phyloP scores from a whole-genome alignment of 2,329 filamentous ascomycete species.

The Diaporthe ilicicola region DNA sequence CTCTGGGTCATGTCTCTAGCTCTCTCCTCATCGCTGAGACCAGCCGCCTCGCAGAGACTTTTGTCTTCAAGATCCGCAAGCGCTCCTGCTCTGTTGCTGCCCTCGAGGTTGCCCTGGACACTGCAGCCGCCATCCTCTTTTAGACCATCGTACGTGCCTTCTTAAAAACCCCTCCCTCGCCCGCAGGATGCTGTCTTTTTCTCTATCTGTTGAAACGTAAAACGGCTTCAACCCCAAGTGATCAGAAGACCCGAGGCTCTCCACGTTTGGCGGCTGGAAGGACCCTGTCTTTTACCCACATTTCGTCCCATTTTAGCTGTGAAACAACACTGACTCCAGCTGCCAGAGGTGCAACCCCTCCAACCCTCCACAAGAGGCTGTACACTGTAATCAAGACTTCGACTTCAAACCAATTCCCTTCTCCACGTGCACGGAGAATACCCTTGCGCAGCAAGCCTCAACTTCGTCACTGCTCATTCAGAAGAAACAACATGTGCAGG shows the following conservation, averaged over 20 bases:
- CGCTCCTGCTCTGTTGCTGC: constrained; percentile 12
- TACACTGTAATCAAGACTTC: constrained; percentile 31
- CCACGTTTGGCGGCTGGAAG: not conserved
- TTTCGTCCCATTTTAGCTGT: constrained; percentile 4
- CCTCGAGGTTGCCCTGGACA: constrained; percentile 18
- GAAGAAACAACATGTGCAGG: constrained; percentile 76
- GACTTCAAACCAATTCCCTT: constrained; percentile 20
- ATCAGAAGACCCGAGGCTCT: not conserved
- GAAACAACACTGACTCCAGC: constrained; percentile 28
- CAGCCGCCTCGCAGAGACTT: constrained; percentile 30
- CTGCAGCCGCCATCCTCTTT: constrained; percentile 1
- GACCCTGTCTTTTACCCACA: constrained; percentile 23
- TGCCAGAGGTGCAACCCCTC: constrained; percentile 23
- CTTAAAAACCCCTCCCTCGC: not conserved
- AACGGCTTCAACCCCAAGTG: not conserved
- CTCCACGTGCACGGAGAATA: constrained; percentile 29
- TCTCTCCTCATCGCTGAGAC: constrained; percentile 29
- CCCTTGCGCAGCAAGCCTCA: constrained; percentile 33
- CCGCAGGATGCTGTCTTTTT: not conserved
- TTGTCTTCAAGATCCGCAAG: constrained; percentile 22
- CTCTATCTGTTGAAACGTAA: not conserved
- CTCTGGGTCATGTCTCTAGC: constrained; percentile 32
- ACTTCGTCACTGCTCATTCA: constrained; percentile 75
- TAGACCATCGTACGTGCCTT: constrained; percentile 27
- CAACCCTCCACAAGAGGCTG: constrained; percentile 25